These are phyloP conservation scores for Termitomyces sp. DNA, from an alignment of 768 basidiomycete genomes.

Conservation along the genomic window DNA sequence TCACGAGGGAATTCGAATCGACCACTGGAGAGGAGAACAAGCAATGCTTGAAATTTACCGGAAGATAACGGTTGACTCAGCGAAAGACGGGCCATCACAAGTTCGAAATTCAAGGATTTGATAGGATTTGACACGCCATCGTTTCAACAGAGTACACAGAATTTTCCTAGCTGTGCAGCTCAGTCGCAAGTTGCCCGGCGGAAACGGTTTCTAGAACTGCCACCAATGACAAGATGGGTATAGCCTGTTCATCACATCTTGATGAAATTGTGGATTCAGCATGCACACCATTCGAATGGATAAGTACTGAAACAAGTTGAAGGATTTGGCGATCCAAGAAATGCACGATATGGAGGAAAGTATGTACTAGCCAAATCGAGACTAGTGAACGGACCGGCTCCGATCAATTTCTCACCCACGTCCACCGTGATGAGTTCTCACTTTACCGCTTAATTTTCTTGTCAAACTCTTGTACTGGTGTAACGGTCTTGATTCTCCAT, in stretches of 20 bases:
- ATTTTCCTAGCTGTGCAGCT: neutral
- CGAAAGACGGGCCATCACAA: neutral
- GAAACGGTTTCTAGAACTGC: neutral
- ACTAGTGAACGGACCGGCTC: neutral
- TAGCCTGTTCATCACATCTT: constrained; percentile 4
- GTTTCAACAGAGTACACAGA: neutral
- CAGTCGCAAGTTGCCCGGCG: neutral
- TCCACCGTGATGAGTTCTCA: too few species aligned
- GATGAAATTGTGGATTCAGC: neutral
- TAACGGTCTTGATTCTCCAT: too few species aligned
- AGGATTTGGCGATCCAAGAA: neutral
- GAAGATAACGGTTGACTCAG: neutral
- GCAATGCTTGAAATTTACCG: too few species aligned
- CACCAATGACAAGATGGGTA: neutral
- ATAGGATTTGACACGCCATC: neutral
- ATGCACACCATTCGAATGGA: neutral
- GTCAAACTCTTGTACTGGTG: too few species aligned
- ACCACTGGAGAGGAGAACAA: neutral
- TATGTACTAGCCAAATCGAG: too few species aligned
- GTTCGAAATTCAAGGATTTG: neutral
- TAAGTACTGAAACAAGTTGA: neutral
- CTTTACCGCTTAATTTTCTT: too few species aligned
- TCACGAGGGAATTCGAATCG: neutral
- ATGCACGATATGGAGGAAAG: too few species aligned
- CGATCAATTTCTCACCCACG: neutral